Evolutionary conservation across 768 basidiomycete genomes (phyloP).

Genomic region (Collybia sordida): DNA sequence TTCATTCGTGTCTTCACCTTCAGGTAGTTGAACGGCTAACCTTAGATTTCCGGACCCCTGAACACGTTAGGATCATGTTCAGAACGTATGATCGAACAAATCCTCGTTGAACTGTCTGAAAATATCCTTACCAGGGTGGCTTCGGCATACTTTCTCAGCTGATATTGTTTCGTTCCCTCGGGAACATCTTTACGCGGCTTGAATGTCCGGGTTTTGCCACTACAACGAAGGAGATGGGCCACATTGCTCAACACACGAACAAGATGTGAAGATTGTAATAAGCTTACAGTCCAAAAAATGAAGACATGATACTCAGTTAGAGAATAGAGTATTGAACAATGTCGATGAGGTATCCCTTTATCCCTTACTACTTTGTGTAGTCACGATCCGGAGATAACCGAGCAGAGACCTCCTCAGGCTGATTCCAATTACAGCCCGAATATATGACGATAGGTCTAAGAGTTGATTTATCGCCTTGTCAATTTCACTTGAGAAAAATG

Average conservation of each 20-base stretch:
- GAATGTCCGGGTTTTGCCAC: constrained; percentile 92
- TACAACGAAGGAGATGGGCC: constrained; percentile 24
- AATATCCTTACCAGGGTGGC: constrained; percentile 73
- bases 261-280: neutral
- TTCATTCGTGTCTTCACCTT: constrained; percentile 96
- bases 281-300: constrained; percentile 86
- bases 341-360: too few species aligned
- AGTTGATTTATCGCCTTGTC: too few species aligned
- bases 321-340: constrained; percentile 1
- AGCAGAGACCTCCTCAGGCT: too few species aligned
- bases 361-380: too few species aligned
- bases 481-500: neutral
- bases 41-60: constrained; percentile 96
- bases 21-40: constrained; percentile 89
- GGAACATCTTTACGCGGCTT: constrained; percentile 94
- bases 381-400: constrained; percentile 1
- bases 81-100: neutral
- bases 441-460: too few species aligned
- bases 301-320: constrained; percentile 54
- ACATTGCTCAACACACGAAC: constrained; percentile 5
- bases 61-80: constrained; percentile 5
- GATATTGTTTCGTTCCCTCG: constrained; percentile 97
- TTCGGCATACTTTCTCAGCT: constrained; percentile 95
- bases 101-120: neutral
- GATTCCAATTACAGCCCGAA: too few species aligned